A percentile compares a stretch with the other conserved stretches of the same genome.
Evolutionary conservation across 2,329 filamentous ascomycete genomes (phyloP).

Genomic region (Zymoseptoria tritici): DNA sequence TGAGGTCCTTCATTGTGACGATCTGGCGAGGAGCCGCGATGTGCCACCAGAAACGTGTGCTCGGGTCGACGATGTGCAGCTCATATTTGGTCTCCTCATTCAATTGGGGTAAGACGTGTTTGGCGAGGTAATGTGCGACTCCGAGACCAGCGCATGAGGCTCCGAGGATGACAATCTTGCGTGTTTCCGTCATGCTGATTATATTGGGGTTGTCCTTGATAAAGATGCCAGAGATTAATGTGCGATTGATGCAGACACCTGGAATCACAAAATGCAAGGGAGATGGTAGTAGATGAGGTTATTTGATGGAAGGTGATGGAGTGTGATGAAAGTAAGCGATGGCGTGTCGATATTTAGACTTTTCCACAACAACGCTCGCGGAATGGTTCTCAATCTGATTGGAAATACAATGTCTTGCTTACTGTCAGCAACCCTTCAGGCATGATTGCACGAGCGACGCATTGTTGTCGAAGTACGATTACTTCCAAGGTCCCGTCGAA

Average conservation of each 20-base stretch:
- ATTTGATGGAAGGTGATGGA: neutral
- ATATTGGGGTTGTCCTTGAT: neutral
- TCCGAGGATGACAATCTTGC: slow-evolving; percentile 47
- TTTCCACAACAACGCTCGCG: neutral
- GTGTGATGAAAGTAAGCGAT: neutral
- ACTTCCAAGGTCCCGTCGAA: neutral
- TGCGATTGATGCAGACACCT: too few species aligned
- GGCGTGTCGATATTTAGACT: neutral
- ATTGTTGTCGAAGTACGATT: neutral
- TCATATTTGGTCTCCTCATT: slow-evolving; percentile 37
- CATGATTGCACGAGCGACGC: too few species aligned
- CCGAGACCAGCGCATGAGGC: slow-evolving; percentile 48
- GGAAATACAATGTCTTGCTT: neutral
- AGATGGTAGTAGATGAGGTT: neutral
- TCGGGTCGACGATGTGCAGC: slow-evolving; percentile 49
- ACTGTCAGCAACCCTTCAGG: neutral
- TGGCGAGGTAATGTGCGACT: slow-evolving; percentile 47
- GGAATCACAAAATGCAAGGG: too few species aligned
- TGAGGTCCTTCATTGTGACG: slow-evolving; percentile 42
- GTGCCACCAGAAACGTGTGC: slow-evolving; percentile 46
- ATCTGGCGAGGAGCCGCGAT: slow-evolving; percentile 47
- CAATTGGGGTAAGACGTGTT: slow-evolving; percentile 43
- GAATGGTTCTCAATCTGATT: neutral
- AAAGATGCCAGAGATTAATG: too few species aligned
- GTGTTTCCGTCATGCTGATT: slow-evolving; percentile 27